phyloP scores from a whole-genome alignment of 2,329 filamentous ascomycete species.

The Pezicula rhizophila region DNA sequence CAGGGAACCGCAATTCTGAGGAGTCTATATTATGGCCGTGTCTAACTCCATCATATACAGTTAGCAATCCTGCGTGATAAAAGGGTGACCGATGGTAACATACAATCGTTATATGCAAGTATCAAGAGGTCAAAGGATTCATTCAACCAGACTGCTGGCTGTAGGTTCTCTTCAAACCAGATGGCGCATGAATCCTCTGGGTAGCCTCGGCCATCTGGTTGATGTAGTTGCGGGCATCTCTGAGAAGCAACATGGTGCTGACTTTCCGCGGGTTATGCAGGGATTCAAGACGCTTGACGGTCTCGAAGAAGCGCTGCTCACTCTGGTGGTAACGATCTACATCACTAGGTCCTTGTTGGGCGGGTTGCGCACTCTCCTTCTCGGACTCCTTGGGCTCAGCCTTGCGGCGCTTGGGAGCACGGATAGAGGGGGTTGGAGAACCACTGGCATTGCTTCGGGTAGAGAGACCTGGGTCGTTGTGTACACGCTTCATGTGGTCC shows the following conservation, averaged over 20 bases:
- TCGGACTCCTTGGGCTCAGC: conserved; percentile 20
- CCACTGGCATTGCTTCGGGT: conserved; percentile 19
- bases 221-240: conserved; percentile 21
- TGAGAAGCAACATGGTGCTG: conserved; percentile 19
- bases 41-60: not conserved
- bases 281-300: conserved; percentile 19
- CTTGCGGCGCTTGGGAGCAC: conserved; percentile 25
- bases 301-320: conserved; percentile 17
- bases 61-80: not conserved
- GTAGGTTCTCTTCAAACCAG: conserved; percentile 10
- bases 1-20: not conserved
- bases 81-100: conserved; percentile 2
- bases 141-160: conserved; percentile 21
- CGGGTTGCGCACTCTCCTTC: conserved; percentile 20
- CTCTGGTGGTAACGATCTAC: conserved; percentile 23
- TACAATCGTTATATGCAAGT: conserved; percentile 12
- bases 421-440: conserved; percentile 20
- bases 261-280: conserved; percentile 17
- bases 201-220: conserved; percentile 24
- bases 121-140: not conserved
- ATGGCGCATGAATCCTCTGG: conserved; percentile 18
- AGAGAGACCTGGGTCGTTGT: conserved; percentile 42
- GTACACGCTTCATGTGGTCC: conserved; percentile 96
- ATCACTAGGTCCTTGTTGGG: conserved; percentile 21
- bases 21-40: not conserved